Evolutionary conservation across 2,329 filamentous ascomycete genomes (phyloP).

Genomic region (Colletotrichum tropicicola): DNA sequence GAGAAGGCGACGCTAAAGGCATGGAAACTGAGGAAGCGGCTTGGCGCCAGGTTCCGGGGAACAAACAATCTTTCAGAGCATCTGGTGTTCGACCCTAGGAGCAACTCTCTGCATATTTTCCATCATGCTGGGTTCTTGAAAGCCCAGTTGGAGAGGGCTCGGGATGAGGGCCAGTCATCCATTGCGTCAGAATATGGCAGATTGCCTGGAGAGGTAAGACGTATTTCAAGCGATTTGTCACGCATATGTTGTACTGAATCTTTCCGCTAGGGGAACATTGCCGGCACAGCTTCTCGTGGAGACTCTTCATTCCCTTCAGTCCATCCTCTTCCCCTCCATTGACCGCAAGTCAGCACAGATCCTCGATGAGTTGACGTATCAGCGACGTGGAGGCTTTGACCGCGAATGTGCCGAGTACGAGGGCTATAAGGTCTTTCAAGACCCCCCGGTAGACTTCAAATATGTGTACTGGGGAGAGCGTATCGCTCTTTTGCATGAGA

Average conservation of each 20-base stretch:
- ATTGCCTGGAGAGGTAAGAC: neutral
- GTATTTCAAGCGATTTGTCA: neutral
- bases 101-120: neutral
- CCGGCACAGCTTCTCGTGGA: conserved; percentile 1
- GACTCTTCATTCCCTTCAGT: neutral
- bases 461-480: conserved; percentile 26
- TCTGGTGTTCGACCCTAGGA: neutral
- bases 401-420: neutral
- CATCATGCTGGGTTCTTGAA: neutral
- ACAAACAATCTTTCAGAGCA: neutral
- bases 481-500: conserved; percentile 10
- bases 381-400: neutral
- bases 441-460: neutral
- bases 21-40: neutral
- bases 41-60: neutral
- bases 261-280: neutral
- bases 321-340: neutral
- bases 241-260: neutral
- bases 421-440: neutral
- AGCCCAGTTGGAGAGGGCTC: neutral
- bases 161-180: neutral
- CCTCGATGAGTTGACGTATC: neutral
- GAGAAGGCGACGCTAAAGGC: neutral
- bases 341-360: neutral
- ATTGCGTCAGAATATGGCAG: neutral